These are phyloP conservation scores for Anthracocystis setariae DNA, from an alignment of 1,284 basidiomycete genomes.

Conservation along the genomic window DNA sequence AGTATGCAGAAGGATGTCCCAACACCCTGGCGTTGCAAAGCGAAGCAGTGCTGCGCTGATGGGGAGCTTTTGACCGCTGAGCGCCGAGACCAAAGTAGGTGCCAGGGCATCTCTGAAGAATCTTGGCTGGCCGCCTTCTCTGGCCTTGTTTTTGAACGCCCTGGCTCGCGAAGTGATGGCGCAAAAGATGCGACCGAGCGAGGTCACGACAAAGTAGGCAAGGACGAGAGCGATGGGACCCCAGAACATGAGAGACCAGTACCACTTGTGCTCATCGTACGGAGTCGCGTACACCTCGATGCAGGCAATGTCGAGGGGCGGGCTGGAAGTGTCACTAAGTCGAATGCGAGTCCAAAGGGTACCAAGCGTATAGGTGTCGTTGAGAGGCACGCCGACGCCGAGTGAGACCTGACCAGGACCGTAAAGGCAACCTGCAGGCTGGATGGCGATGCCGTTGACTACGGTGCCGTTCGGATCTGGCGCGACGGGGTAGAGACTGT, in stretches of 20 bases:
- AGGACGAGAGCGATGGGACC: slow-evolving; percentile 79
- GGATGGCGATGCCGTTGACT: slow-evolving; percentile 31
- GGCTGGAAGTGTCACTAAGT: slow-evolving; percentile 81
- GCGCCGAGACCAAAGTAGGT: slow-evolving; percentile 76
- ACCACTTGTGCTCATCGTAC: slow-evolving; percentile 75
- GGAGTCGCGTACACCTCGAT: slow-evolving; percentile 82
- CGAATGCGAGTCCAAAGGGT: slow-evolving; percentile 85
- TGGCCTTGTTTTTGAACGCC: slow-evolving; percentile 56
- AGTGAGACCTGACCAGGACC: slow-evolving; percentile 79
- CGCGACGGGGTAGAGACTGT: slow-evolving; percentile 51
- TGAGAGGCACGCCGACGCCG: slow-evolving; percentile 79
- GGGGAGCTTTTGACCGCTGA: slow-evolving; percentile 87
- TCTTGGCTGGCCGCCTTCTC: slow-evolving; percentile 57
- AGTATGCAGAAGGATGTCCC: slow-evolving; percentile 90
- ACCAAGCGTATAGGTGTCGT: slow-evolving; percentile 77
- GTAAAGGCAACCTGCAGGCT: slow-evolving; percentile 53
- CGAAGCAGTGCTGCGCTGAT: slow-evolving; percentile 85
- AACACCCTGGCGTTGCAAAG: slow-evolving; percentile 90
- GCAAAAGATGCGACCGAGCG: slow-evolving; percentile 74
- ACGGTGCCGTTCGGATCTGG: slow-evolving; percentile 51
- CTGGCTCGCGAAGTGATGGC: slow-evolving; percentile 42
- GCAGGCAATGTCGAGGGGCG: slow-evolving; percentile 79
- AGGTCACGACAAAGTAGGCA: slow-evolving; percentile 82
- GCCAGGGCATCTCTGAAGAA: slow-evolving; percentile 55
- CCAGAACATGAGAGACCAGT: slow-evolving; percentile 83